These are phyloP conservation scores for Nothophaeocryptopus gaeumannii DNA, from an alignment of 2,329 filamentous ascomycete genomes.

Conservation along the genomic window DNA sequence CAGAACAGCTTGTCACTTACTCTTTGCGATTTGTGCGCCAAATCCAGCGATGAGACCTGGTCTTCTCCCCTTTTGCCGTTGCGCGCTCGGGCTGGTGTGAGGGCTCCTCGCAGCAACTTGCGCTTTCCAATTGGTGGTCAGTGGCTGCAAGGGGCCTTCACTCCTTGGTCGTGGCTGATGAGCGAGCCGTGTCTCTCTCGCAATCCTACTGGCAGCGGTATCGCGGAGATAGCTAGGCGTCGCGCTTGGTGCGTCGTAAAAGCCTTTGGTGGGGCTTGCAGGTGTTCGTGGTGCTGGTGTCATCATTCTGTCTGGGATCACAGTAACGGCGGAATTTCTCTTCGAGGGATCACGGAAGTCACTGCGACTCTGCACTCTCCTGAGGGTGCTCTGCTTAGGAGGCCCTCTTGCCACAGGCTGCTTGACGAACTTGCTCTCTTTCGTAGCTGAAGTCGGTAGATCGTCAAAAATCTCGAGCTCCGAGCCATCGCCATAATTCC, in stretches of 20 bases:
- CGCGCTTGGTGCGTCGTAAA: slow-evolving; percentile 41
- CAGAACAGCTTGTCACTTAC: slow-evolving; percentile 51
- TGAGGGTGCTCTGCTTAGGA: slow-evolving; percentile 49
- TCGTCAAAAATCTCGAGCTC: slow-evolving; percentile 95
- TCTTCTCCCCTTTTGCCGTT: slow-evolving; percentile 52
- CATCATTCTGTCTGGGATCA: slow-evolving; percentile 45
- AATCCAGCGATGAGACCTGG: slow-evolving; percentile 89
- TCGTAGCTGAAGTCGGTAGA: slow-evolving; percentile 77
- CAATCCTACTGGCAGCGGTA: slow-evolving; percentile 64
- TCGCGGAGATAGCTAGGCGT: slow-evolving; percentile 65
- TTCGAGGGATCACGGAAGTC: slow-evolving; percentile 31
- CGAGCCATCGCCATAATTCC: slow-evolving; percentile 84
- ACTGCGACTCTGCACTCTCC: slow-evolving; percentile 30
- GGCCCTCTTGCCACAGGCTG: slow-evolving; percentile 68
- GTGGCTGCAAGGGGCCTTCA: slow-evolving; percentile 50
- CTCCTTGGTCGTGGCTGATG: slow-evolving; percentile 40
- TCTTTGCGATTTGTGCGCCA: slow-evolving; percentile 72
- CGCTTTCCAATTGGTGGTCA: slow-evolving; percentile 60
- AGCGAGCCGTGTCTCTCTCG: slow-evolving; percentile 56
- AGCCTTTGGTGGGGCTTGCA: slow-evolving; percentile 50
- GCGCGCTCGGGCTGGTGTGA: slow-evolving; percentile 49
- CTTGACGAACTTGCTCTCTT: slow-evolving; percentile 80
- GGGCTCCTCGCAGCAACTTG: slow-evolving; percentile 52
- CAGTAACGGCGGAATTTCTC: slow-evolving; percentile 22
- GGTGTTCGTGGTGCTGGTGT: slow-evolving; percentile 51